Conservation (phyloP, 129 eudicot genomes). For the Cynara cardunculus region DNA sequence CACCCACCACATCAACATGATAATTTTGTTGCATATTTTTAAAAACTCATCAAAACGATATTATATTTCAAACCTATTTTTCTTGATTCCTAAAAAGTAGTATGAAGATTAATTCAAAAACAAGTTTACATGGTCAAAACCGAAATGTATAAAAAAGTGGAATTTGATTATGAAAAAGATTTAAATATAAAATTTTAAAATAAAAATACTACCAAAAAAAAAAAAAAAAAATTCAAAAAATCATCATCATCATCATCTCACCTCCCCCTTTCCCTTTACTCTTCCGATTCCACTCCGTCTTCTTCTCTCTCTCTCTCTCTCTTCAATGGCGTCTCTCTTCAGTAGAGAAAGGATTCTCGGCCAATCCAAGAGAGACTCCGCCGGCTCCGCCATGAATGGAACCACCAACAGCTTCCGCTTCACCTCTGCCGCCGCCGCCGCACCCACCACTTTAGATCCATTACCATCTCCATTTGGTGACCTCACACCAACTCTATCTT, state of each 20-base stretch:
- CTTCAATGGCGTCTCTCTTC: slow-evolving; percentile 93
- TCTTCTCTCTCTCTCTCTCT: slow-evolving; percentile 30
- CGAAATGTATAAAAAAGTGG: background rate
- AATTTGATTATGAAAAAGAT: background rate
- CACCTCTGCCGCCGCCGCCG: slow-evolving; percentile 29
- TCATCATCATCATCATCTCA: slow-evolving; percentile 20
- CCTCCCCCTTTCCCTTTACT: slow-evolving; percentile 9
- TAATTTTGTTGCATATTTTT: background rate
- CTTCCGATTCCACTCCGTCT: background rate
- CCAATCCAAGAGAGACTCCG: slow-evolving; percentile 56
- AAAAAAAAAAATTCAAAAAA: slow-evolving; percentile 6
- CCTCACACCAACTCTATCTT: slow-evolving; percentile 59
- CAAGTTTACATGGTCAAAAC: background rate
- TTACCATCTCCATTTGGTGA: slow-evolving; percentile 88
- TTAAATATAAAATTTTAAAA: background rate
- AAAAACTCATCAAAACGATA: too few species aligned
- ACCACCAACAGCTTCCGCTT: slow-evolving; percentile 37
- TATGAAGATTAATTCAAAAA: background rate
- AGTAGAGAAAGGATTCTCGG: slow-evolving; percentile 63
- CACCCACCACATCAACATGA: too few species aligned
- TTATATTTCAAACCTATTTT: too few species aligned
- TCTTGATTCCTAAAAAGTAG: background rate
- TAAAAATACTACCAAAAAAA: background rate
- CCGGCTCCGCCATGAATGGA: slow-evolving; percentile 27
- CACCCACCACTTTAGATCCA: slow-evolving; percentile 11